These are phyloP conservation scores for Pythium angustatum DNA, from an alignment of 352 stramenopile species.

Conservation along the genomic window DNA sequence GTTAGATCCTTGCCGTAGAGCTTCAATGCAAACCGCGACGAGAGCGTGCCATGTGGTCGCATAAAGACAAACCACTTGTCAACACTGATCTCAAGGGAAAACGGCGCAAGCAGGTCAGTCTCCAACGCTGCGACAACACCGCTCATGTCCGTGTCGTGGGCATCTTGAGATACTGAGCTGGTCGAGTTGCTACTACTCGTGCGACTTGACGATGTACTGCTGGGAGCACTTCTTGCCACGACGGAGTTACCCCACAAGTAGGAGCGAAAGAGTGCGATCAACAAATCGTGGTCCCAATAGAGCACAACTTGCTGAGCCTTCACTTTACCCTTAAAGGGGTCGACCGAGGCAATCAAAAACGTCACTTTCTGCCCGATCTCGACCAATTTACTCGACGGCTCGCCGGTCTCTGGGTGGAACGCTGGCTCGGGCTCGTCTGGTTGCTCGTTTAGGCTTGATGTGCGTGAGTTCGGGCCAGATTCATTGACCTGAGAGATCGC, in stretches of 20 bases:
- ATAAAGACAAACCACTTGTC: conserved; percentile 64
- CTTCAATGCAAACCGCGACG: conserved; percentile 43
- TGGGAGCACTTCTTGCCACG: conserved; percentile 31
- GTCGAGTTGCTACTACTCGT: conserved; percentile 30
- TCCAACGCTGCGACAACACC: not conserved
- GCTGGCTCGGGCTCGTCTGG: conserved; percentile 40
- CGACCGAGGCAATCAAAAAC: conserved; percentile 48
- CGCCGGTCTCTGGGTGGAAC: conserved; percentile 42
- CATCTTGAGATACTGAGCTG: not conserved
- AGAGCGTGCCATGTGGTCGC: conserved; percentile 42
- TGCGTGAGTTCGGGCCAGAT: conserved; percentile 25
- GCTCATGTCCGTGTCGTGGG: not conserved
- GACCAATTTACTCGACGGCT: conserved; percentile 52
- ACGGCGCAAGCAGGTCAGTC: conserved; percentile 16
- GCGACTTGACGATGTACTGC: conserved; percentile 36
- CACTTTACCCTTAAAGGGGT: conserved; percentile 56
- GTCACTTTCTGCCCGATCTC: conserved; percentile 59
- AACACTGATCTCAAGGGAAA: conserved; percentile 46
- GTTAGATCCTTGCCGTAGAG: conserved; percentile 40
- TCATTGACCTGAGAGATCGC: conserved; percentile 41
- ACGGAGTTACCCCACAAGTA: conserved; percentile 42
- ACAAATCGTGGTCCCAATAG: conserved; percentile 75
- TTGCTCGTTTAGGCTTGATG: conserved; percentile 22
- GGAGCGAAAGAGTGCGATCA: conserved; percentile 59
- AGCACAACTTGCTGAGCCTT: conserved; percentile 50